A percentile compares a stretch with the other conserved stretches of the same genome.
These are phyloP conservation scores for Aspergillus aculeatinus DNA, from an alignment of 2,329 filamentous ascomycete species.

Conservation along the genomic window DNA sequence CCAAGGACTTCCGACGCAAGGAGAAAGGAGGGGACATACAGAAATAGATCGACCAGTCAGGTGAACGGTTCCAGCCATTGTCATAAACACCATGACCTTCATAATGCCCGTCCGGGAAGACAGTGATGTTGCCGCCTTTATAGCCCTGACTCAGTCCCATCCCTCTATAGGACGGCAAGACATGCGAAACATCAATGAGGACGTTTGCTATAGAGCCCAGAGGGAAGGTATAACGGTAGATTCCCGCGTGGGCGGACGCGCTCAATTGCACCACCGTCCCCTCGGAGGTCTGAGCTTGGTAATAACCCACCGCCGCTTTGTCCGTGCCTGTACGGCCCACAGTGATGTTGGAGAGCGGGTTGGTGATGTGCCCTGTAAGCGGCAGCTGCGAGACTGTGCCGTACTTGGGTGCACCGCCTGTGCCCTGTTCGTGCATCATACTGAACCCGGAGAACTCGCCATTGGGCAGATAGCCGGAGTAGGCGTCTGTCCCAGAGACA, in stretches of 20 bases:
- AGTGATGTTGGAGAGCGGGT: constrained; percentile 59
- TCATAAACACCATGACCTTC: constrained; percentile 63
- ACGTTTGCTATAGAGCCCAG: constrained; percentile 42
- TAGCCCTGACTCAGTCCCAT: constrained; percentile 63
- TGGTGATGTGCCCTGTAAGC: constrained; percentile 48
- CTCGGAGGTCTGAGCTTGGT: constrained; percentile 56
- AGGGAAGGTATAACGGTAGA: constrained; percentile 64
- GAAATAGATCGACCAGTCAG: constrained; percentile 47
- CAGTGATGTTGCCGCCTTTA: constrained; percentile 57
- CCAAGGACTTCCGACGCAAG: not conserved
- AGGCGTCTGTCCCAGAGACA: constrained; percentile 36
- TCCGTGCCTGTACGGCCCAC: constrained; percentile 55
- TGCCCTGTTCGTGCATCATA: constrained; percentile 66
- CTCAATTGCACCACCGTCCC: constrained; percentile 59
- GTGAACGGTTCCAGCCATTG: constrained; percentile 66
- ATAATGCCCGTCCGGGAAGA: constrained; percentile 55
- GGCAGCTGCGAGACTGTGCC: constrained; percentile 64
- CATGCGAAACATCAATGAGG: constrained; percentile 65
- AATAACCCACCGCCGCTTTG: constrained; percentile 60
- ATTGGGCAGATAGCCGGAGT: constrained; percentile 41
- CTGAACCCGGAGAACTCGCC: constrained; percentile 61
- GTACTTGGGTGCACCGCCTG: constrained; percentile 69
- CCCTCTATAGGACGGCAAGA: constrained; percentile 62
- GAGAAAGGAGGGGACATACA: constrained; percentile 19
- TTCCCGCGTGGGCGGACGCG: constrained; percentile 50